Evolutionary conservation across 257 asterid species (phyloP).

Genomic region (Anisodus acutangulus): DNA sequence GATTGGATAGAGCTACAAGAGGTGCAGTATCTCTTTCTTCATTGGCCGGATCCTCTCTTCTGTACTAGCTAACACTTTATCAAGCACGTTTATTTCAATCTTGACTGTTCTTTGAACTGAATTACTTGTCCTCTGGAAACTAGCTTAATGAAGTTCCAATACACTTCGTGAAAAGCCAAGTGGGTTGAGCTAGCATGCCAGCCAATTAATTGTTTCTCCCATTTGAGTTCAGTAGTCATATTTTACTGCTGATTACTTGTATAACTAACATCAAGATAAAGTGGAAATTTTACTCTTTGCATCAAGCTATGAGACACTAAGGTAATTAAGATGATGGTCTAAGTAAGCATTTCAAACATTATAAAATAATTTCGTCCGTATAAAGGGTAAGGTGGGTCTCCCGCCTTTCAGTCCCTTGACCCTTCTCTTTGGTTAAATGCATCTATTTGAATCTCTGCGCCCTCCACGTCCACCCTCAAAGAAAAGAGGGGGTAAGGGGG

Average conservation of each 20-base stretch:
- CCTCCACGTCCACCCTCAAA: not conserved
- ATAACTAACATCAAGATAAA: constrained; percentile 3
- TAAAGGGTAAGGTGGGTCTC: constrained; percentile 10
- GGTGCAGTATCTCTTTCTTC: constrained; percentile 48
- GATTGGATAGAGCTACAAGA: constrained; percentile 62
- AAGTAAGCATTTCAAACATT: not conserved
- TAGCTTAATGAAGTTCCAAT: not conserved
- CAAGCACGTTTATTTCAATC: not conserved
- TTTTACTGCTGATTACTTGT: not conserved
- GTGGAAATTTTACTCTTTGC: constrained; percentile 13
- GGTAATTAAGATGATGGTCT: not conserved
- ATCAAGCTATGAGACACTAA: not conserved
- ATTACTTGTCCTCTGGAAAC: not conserved
- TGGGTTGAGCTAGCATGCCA: not conserved
- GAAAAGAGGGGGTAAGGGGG: not conserved
- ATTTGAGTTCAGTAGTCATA: not conserved
- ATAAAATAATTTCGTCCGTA: not conserved
- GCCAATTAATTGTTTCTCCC: not conserved
- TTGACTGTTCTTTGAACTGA: constrained; percentile 5
- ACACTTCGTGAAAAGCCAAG: not conserved
- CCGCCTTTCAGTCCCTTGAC: constrained; percentile 12
- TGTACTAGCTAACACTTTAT: not conserved
- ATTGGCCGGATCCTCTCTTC: not conserved
- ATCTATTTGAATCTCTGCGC: not conserved
- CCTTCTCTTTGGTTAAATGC: constrained; percentile 17